Evolutionary conservation across 2,329 filamentous ascomycete species (phyloP).

Genomic region (Neofusicoccum sp.): DNA sequence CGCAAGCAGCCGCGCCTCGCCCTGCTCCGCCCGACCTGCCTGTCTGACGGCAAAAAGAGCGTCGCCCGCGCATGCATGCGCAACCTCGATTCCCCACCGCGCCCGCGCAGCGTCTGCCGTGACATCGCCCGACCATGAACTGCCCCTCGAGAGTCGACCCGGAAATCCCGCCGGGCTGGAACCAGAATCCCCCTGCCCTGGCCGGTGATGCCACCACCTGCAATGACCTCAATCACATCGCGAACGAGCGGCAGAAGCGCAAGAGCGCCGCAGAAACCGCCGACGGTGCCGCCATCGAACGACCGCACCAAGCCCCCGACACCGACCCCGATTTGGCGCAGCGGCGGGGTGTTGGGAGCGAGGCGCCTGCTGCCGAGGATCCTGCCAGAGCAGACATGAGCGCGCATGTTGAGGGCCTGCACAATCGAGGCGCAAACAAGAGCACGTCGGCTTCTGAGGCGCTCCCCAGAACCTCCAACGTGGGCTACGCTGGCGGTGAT

Average conservation of each 20-base stretch:
- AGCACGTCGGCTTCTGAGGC: background rate
- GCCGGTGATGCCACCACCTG: conserved; percentile 64
- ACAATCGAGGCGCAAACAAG: background rate
- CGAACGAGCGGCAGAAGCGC: conserved; percentile 58
- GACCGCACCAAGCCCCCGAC: conserved; percentile 16
- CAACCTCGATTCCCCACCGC: background rate
- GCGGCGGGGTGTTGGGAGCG: conserved; percentile 12
- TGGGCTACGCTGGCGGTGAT: background rate
- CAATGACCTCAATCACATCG: conserved; percentile 63
- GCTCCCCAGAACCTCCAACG: background rate
- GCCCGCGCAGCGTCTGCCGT: background rate
- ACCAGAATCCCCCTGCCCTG: conserved; percentile 62
- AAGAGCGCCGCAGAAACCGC: conserved; percentile 38
- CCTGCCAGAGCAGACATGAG: conserved; percentile 8
- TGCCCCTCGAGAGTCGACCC: conserved; percentile 65
- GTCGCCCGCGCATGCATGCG: background rate
- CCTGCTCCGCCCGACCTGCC: conserved; percentile 5
- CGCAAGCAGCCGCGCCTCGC: conserved; percentile 3
- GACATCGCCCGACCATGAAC: conserved; percentile 55
- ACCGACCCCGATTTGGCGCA: background rate
- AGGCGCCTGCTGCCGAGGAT: background rate
- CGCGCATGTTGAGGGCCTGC: background rate
- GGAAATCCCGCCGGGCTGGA: conserved; percentile 57
- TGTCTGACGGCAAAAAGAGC: background rate
- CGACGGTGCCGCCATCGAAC: conserved; percentile 27